These are phyloP conservation scores for Coprinellus micaceus DNA, from an alignment of 768 basidiomycete species.

Conservation along the genomic window DNA sequence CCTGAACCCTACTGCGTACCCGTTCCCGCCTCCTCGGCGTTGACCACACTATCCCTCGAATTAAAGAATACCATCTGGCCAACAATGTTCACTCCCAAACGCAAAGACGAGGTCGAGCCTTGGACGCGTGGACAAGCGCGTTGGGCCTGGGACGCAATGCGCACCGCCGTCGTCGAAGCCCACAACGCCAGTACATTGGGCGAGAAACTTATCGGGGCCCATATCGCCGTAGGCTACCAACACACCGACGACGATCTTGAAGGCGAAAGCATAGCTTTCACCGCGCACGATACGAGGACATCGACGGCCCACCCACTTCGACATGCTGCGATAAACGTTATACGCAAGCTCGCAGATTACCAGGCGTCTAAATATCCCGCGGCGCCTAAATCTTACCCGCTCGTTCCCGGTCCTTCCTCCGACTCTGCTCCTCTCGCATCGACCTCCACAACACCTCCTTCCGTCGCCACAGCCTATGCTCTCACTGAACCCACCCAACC, in stretches of 20 bases:
- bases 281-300: slow-evolving; percentile 67
- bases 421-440: no score
- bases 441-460: neutral
- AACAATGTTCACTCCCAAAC: slow-evolving; percentile 65
- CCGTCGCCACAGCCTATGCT: neutral
- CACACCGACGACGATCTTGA: slow-evolving; percentile 17
- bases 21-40: slow-evolving; percentile 67
- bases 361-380: slow-evolving; percentile 28
- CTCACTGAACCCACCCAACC: slow-evolving; percentile 7
- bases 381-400: neutral
- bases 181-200: slow-evolving; percentile 40
- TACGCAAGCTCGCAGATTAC: slow-evolving; percentile 62
- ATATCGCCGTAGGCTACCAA: slow-evolving; percentile 56
- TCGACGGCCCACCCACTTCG: slow-evolving; percentile 74
- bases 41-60: slow-evolving; percentile 60
- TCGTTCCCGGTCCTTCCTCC: no score
- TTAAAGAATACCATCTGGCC: slow-evolving; percentile 85
- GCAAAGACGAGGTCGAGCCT: slow-evolving; percentile 60
- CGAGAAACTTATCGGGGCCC: slow-evolving; percentile 79
- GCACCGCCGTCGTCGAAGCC: slow-evolving; percentile 48
- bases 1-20: slow-evolving; percentile 49
- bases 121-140: slow-evolving; percentile 64
- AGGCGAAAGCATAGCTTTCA: slow-evolving; percentile 25
- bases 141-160: slow-evolving; percentile 77
- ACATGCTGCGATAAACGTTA: slow-evolving; percentile 78